Evolutionary conservation across 176 grass and related monocot genomes (phyloP).

Genomic region (Canna indica): DNA sequence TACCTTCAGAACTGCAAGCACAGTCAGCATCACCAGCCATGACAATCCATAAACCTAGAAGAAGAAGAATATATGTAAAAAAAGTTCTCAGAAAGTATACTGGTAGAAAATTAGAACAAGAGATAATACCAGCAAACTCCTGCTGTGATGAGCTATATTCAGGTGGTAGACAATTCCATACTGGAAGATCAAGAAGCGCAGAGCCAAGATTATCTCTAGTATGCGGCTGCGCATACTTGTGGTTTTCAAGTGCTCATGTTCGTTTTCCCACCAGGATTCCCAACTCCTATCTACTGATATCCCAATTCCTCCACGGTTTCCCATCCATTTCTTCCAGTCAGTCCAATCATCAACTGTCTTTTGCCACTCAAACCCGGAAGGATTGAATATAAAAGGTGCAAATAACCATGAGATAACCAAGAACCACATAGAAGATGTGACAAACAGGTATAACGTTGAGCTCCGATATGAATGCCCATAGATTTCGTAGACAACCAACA

Average conservation of each 20-base stretch:
- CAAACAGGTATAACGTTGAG: conserved; percentile 66
- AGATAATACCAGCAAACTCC: conserved; percentile 62
- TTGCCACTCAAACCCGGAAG: conserved; percentile 88
- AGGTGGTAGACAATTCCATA: conserved; percentile 98
- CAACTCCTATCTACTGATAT: conserved; percentile 61
- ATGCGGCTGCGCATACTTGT: conserved; percentile 58
- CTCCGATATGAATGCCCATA: conserved; percentile 73
- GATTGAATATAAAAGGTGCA: conserved; percentile 81
- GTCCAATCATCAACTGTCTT: conserved; percentile 92
- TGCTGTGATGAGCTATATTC: conserved; percentile 51
- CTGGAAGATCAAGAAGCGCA: conserved; percentile 94
- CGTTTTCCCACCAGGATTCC: conserved; percentile 88
- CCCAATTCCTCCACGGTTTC: conserved; percentile 65
- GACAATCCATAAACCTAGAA: conserved; percentile 81
- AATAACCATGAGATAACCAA: conserved; percentile 86
- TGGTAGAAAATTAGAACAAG: neutral
- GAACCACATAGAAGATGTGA: conserved; percentile 85
- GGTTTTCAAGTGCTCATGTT: conserved; percentile 66
- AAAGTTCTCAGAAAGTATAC: conserved; percentile 18
- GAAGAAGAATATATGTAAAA: conserved; percentile 2
- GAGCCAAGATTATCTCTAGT: conserved; percentile 72
- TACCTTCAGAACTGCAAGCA: conserved; percentile 84
- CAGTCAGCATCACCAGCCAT: conserved; percentile 90
- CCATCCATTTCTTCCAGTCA: conserved; percentile 89
- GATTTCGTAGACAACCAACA: conserved; percentile 66